Base-by-base conservation (phyloP, 257 asterid species). In the Nemophila menziesii region DNA sequence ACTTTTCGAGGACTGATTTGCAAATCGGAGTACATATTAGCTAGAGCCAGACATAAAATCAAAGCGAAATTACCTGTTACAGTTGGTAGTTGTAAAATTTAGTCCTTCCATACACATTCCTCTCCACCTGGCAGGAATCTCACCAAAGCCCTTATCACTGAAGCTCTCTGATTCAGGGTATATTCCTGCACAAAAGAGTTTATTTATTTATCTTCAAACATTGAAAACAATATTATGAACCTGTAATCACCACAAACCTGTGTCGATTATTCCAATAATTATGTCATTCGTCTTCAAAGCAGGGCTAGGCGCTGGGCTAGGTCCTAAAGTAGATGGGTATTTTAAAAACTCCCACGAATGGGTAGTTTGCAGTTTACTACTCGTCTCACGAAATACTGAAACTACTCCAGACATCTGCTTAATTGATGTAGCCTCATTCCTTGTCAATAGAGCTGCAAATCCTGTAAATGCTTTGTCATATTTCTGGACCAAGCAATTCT, bases 331-430 rank as follows among this genome's bases (percentile, higher is more conserved):
- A 13, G 17, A 29, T 8, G 33, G 26, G 20, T 43, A 37, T 9
- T 6, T 16, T 9, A 53, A n/a, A 12, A 53, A 53, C 2, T 53
- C 58, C 58, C 58, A 53, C 21, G 51, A 53, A 2, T 44, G 19
- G 4, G 51, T 53, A 1, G 51, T 33, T n/a, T n/a, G n/a, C n/a
- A n/a, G n/a, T n/a, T n/a, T n/a, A n/a, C n/a, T n/a, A n/a, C n/a
- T n/a, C n/a, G n/a, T n/a, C n/a, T n/a, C n/a, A n/a, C n/a, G n/a
- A n/a, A n/a, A n/a, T n/a, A n/a, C n/a, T n/a, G n/a, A n/a, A n/a
- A n/a, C n/a, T n/a, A n/a, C n/a, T n/a, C n/a, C n/a, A n/a, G n/a
- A n/a, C n/a, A n/a, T n/a, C n/a, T n/a, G n/a, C n/a, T n/a, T n/a
- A n/a, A n/a, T n/a, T n/a, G n/a, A n/a, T n/a, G n/a, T n/a, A n/a